Evolutionary conservation across 2,329 filamentous ascomycete genomes (phyloP).

Genomic region (Colletotrichum cuscutae): DNA sequence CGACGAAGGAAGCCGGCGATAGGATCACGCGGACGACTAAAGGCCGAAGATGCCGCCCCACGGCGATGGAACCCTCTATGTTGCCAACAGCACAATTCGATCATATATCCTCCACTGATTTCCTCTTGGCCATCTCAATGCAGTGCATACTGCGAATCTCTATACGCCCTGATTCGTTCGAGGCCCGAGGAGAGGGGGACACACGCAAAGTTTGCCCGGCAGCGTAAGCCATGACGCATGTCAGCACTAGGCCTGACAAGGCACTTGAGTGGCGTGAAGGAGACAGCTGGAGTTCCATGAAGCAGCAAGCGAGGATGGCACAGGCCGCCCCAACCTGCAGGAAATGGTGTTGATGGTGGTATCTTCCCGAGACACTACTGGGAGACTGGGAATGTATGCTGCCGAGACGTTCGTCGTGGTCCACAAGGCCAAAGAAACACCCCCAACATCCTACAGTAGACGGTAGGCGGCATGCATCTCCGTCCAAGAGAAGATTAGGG

Average conservation of each 20-base stretch:
- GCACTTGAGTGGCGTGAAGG: background rate
- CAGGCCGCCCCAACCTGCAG: background rate
- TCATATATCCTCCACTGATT: background rate
- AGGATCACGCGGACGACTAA: background rate
- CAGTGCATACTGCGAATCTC: background rate
- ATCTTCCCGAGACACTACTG: background rate
- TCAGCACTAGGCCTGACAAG: background rate
- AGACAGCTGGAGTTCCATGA: background rate
- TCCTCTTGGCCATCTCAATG: background rate
- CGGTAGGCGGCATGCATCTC: conserved; percentile 7
- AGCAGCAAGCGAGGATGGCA: background rate
- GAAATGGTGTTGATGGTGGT: background rate
- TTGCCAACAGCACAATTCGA: background rate
- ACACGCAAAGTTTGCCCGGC: background rate
- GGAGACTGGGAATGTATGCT: background rate
- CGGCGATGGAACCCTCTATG: background rate
- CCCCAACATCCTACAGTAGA: background rate
- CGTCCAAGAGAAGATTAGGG: conserved; percentile 23
- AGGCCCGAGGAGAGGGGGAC: background rate
- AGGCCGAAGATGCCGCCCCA: background rate
- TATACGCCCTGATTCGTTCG: background rate
- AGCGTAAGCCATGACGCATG: background rate
- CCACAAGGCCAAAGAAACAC: background rate
- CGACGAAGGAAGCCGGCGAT: background rate
- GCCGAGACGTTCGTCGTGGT: background rate